Evolutionary conservation across 768 basidiomycete species (phyloP).

Genomic region (Xerocomus spinulosus): DNA sequence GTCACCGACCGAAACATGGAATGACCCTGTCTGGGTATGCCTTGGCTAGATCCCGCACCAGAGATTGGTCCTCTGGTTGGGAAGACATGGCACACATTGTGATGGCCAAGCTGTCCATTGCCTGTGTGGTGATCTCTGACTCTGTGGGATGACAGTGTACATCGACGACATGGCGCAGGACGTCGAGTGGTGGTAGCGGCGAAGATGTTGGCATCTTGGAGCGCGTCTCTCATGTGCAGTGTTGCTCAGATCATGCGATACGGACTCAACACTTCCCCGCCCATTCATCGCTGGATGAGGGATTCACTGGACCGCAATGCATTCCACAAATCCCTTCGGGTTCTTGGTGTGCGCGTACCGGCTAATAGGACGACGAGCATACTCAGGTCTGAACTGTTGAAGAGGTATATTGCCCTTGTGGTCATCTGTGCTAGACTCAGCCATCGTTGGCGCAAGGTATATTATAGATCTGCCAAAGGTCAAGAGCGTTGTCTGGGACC

Average conservation of each 20-base stretch:
- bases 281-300: slow-evolving; percentile 47
- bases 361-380: slow-evolving; percentile 51
- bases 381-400: slow-evolving; percentile 54
- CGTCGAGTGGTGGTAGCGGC: slow-evolving; percentile 28
- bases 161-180: slow-evolving; percentile 72
- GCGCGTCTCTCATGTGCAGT: slow-evolving; percentile 11
- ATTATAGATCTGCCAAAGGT: slow-evolving; percentile 69
- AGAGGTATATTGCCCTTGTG: slow-evolving; percentile 42
- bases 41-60: slow-evolving; percentile 62
- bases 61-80: slow-evolving; percentile 58
- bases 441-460: slow-evolving; percentile 36
- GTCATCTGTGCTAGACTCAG: slow-evolving; percentile 1
- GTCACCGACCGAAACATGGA: slow-evolving; percentile 80
- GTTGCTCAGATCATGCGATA: slow-evolving; percentile 9
- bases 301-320: slow-evolving; percentile 54
- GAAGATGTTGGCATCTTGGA: background rate
- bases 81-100: slow-evolving; percentile 85
- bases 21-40: slow-evolving; percentile 62
- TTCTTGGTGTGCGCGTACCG: slow-evolving; percentile 65
- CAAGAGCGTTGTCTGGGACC: slow-evolving; percentile 52
- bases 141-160: slow-evolving; percentile 95
- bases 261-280: slow-evolving; percentile 39
- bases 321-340: slow-evolving; percentile 61
- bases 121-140: slow-evolving; percentile 43
- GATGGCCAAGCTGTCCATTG: slow-evolving; percentile 55